A percentile compares a stretch with the other conserved stretches of the same genome.
Conservation (phyloP, 73 alveolate species). For the Durusdinium trenchii region DNA sequence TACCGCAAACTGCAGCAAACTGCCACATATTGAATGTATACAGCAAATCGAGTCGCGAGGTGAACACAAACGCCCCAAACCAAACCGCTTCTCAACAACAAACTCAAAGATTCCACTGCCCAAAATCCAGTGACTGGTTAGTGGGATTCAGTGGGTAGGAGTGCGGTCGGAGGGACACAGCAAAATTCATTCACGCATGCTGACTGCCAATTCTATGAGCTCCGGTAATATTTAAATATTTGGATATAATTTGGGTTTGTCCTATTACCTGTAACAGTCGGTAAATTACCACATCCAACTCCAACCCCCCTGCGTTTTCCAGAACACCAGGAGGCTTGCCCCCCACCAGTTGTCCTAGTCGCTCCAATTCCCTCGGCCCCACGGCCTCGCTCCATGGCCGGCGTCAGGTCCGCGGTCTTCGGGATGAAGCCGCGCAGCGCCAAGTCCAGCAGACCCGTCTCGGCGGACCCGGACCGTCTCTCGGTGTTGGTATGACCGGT, state of each 20-base stretch:
- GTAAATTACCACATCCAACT: too few relatives aligned
- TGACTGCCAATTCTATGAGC: too few relatives aligned
- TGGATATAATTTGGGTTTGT: not conserved
- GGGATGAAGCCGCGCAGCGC: conserved; percentile 95
- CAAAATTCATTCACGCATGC: too few relatives aligned
- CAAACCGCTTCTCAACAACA: not conserved
- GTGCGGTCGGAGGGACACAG: too few relatives aligned
- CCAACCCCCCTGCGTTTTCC: not conserved
- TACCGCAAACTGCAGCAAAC: not conserved
- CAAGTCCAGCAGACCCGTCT: conserved; percentile 78
- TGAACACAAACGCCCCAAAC: too few relatives aligned
- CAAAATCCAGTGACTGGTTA: too few relatives aligned
- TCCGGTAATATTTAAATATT: not conserved
- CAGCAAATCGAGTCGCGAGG: too few relatives aligned
- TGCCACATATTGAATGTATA: not conserved
- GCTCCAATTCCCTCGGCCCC: not conserved
- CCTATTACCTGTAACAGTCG: too few relatives aligned
- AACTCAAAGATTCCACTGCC: too few relatives aligned
- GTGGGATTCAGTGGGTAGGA: too few relatives aligned
- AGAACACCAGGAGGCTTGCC: not conserved
- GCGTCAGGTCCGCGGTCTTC: conserved; percentile 88
- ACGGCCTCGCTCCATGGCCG: conserved; percentile 93
- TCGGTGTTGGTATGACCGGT: too few relatives aligned
- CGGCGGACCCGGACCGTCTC: not conserved
- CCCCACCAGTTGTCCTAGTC: not conserved